phyloP scores from a whole-genome alignment of 2,329 filamentous ascomycete species.

The Neocucurbitaria cava region DNA sequence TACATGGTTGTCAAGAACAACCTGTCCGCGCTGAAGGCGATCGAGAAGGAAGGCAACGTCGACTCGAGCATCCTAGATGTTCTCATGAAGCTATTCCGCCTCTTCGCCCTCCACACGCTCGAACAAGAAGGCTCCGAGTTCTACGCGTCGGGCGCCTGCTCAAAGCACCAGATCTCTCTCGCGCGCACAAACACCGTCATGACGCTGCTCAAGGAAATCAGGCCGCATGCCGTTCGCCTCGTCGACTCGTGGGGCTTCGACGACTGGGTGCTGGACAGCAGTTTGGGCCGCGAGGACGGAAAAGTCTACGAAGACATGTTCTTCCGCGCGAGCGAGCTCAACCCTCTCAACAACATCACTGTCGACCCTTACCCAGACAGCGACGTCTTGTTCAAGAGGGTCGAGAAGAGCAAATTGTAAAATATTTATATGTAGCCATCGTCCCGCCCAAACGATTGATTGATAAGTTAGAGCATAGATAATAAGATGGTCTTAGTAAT shows the following conservation, averaged over 20 bases:
- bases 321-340: constrained; percentile 72
- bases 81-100: constrained; percentile 71
- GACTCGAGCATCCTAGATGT: constrained; percentile 64
- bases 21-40: constrained; percentile 70
- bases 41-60: constrained; percentile 60
- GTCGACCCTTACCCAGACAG: constrained; percentile 75
- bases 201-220: constrained; percentile 72
- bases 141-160: constrained; percentile 73
- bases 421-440: background rate
- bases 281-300: constrained; percentile 73
- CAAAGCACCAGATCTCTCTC: constrained; percentile 74
- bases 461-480: background rate
- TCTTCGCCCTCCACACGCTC: constrained; percentile 70
- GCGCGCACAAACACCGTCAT: constrained; percentile 72
- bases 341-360: constrained; percentile 74
- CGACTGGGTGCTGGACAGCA: constrained; percentile 78
- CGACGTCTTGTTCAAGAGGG: constrained; percentile 66
- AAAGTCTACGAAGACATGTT: constrained; percentile 83
- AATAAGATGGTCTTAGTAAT: background rate
- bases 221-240: constrained; percentile 74
- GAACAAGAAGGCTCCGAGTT: constrained; percentile 75
- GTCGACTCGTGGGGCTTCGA: constrained; percentile 80
- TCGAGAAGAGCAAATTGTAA: constrained; percentile 63
- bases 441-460: background rate
- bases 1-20: constrained; percentile 83